These are phyloP conservation scores for Juglanconis juglandina DNA, from an alignment of 2,329 filamentous ascomycete species.

Conservation along the genomic window DNA sequence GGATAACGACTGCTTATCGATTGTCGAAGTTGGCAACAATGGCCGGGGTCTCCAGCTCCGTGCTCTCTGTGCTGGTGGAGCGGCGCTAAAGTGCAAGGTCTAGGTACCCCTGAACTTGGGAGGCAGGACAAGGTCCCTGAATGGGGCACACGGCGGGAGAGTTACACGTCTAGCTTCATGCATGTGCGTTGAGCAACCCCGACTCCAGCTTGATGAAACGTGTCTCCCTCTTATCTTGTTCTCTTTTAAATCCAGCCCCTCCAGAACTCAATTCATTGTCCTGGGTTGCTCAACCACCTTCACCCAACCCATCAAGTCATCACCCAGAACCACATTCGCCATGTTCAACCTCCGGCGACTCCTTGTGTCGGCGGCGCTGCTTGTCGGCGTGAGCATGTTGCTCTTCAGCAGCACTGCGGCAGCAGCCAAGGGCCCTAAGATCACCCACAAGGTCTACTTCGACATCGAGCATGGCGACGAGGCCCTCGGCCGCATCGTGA, in stretches of 20 bases:
- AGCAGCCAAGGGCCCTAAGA: slow-evolving; percentile 83
- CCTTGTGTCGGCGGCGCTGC: slow-evolving; percentile 68
- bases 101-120: slow-evolving; percentile 9
- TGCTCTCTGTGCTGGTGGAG: background rate
- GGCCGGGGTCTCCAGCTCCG: background rate
- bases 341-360: slow-evolving; percentile 76
- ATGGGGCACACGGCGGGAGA: slow-evolving; percentile 5
- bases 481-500: slow-evolving; percentile 69
- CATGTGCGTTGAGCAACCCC: slow-evolving; percentile 8
- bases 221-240: background rate
- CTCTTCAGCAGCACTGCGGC: slow-evolving; percentile 73
- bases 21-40: background rate
- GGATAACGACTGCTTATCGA: background rate
- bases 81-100: background rate
- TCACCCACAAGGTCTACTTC: slow-evolving; percentile 93
- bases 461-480: slow-evolving; percentile 76
- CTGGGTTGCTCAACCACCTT: background rate
- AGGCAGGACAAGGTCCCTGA: background rate
- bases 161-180: slow-evolving; percentile 12
- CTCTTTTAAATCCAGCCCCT: slow-evolving; percentile 12
- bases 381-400: slow-evolving; percentile 71
- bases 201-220: slow-evolving; percentile 13
- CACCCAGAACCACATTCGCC: slow-evolving; percentile 29
- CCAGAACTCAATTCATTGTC: slow-evolving; percentile 10
- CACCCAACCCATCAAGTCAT: slow-evolving; percentile 8